Percentiles rank a stretch among this genome's conserved stretches.
Evolutionary conservation across 164 flowering plant species (phyloP).

Genomic region (Amborella trichopoda): DNA sequence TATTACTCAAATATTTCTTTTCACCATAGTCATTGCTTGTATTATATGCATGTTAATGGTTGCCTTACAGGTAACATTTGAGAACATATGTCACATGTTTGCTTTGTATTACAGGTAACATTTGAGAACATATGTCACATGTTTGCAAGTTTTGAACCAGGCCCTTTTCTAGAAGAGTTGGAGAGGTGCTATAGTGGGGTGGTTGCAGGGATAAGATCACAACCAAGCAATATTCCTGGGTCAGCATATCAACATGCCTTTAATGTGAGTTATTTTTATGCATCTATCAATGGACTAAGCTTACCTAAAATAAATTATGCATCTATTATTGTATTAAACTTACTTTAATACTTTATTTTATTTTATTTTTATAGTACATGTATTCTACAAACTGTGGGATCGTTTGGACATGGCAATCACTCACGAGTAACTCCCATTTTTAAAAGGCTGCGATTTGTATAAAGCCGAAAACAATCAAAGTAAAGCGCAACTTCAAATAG

Average conservation of each 20-base stretch:
- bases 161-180: conserved; percentile 21
- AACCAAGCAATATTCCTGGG: conserved; percentile 32
- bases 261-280: conserved; percentile 15
- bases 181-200: conserved; percentile 19
- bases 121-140: conserved; percentile 29
- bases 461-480: no score
- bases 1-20: no score
- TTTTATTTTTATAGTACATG: no score
- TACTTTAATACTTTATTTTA: no score
- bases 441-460: no score
- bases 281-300: not conserved
- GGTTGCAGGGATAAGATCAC: conserved; percentile 33
- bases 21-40: no score
- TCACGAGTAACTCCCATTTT: no score
- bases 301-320: no score
- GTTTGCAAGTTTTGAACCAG: conserved; percentile 36
- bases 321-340: no score
- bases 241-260: conserved; percentile 29
- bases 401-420: no score
- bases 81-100: conserved; percentile 10
- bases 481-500: no score
- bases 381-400: no score
- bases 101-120: conserved; percentile 20
- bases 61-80: conserved; percentile 7
- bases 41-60: not conserved